Base-by-base conservation (phyloP, 2,329 filamentous ascomycete genomes). In the Trichophaea hybrida region DNA sequence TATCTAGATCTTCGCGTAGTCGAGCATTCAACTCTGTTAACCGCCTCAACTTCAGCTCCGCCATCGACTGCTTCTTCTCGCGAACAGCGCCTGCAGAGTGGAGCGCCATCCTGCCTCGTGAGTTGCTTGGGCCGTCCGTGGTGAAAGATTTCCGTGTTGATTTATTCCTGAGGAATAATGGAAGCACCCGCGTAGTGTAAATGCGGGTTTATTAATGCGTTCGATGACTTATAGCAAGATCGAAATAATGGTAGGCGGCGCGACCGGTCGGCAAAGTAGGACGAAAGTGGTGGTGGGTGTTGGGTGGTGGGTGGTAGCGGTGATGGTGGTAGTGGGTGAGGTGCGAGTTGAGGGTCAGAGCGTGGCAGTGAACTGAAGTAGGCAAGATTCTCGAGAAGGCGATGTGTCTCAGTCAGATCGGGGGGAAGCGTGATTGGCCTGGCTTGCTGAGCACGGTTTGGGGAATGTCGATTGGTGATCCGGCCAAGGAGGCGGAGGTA, bases 11-110 rank as follows among this genome's bases (percentile, higher is more conserved):
- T 75, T 98, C 93, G 70, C 90, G 87, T 73, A 98, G 77, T 69
- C 93, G 85, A 74, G 88, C 88, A 79, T 97, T 98, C 70, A 98
- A 82, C 77, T 98, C 93, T 63, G 90, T 97, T 74, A 98, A 79
- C 66, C 93, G 86, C 70, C 93, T 85, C 70, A 97, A 82, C 80
- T 98, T 98, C 66, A 98, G 81, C 74, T 98, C 93, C 69, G 91
- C 91, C 88, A 98, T 97, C 73, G 88, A 95, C 77, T 97, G 93
- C 79, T 96, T 96, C 78, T 94, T 97, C 78, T 90, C 94, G 80
- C 80, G 82, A 67, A 80, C 81, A 62, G 78, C 78, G 72, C 81
- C 80, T 69, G 83, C 77, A 72, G 84, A 81, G 74, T 84, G 85
- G 61, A 80, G 77, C 65, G 79, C 72, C 69, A 69, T 69, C 57